phyloP scores from a whole-genome alignment of 2,329 filamentous ascomycete species.

The Calonectria pseudoturangicola region DNA sequence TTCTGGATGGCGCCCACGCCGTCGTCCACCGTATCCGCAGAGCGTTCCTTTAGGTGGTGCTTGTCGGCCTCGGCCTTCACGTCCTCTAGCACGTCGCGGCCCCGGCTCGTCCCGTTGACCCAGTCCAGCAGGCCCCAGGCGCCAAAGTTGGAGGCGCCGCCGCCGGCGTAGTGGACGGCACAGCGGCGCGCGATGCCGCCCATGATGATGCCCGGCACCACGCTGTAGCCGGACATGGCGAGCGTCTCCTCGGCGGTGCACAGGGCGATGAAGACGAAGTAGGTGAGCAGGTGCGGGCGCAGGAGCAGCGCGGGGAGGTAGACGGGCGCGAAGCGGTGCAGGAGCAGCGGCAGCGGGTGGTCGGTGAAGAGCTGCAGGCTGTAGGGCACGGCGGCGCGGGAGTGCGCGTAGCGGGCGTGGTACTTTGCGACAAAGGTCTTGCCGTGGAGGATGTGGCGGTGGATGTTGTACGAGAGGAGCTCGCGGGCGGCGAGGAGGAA shows the following conservation, averaged over 20 bases:
- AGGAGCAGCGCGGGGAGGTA: slow-evolving; percentile 80
- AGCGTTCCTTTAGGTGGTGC: slow-evolving; percentile 68
- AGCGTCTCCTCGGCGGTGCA: slow-evolving; percentile 81
- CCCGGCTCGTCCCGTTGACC: slow-evolving; percentile 73
- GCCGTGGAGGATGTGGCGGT: slow-evolving; percentile 82
- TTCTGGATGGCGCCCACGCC: slow-evolving; percentile 59
- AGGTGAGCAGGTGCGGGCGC: slow-evolving; percentile 83
- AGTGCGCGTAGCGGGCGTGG: slow-evolving; percentile 70
- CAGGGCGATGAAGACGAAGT: slow-evolving; percentile 78
- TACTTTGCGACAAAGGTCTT: slow-evolving; percentile 61
- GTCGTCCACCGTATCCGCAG: slow-evolving; percentile 57
- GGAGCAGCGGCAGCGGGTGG: slow-evolving; percentile 78
- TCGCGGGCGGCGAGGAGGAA: slow-evolving; percentile 69
- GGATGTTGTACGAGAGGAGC: slow-evolving; percentile 82
- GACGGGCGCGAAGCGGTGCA: slow-evolving; percentile 78
- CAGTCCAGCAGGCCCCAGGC: slow-evolving; percentile 79
- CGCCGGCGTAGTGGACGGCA: slow-evolving; percentile 73
- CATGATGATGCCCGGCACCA: slow-evolving; percentile 72
- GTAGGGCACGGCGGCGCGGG: slow-evolving; percentile 73
- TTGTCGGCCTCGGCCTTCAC: slow-evolving; percentile 74
- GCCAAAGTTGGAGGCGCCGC: slow-evolving; percentile 76
- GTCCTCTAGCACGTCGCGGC: slow-evolving; percentile 72
- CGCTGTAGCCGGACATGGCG: slow-evolving; percentile 80
- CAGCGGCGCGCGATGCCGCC: slow-evolving; percentile 67
- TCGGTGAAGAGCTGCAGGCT: slow-evolving; percentile 80